Conservation (phyloP, 2,329 filamentous ascomycete genomes). For the Fonsecaea pugnacius region DNA sequence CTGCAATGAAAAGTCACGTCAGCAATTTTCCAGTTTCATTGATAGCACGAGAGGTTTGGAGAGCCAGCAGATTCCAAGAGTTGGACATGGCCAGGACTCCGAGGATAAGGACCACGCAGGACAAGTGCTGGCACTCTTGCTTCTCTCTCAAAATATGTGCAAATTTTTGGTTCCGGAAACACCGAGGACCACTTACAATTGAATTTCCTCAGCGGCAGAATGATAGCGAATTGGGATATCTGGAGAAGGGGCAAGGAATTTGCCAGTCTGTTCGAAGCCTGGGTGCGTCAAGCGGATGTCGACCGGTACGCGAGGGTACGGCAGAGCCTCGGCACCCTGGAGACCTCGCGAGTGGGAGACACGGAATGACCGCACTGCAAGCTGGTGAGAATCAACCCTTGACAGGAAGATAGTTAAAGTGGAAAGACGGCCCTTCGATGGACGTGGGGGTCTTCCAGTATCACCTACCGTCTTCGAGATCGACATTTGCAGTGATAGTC, state of each 20-base stretch:
- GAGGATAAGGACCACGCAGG: background rate
- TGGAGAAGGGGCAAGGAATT: slow-evolving; percentile 32
- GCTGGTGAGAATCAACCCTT: background rate
- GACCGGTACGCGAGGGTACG: background rate
- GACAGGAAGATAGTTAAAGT: no score
- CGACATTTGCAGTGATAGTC: slow-evolving; percentile 1
- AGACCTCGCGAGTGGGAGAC: background rate
- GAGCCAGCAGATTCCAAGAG: background rate
- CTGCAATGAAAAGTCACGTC: background rate
- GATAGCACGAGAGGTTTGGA: background rate
- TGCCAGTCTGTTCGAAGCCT: background rate
- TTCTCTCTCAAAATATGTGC: background rate
- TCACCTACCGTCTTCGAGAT: background rate
- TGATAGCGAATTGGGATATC: slow-evolving; percentile 43
- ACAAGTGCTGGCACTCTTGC: background rate
- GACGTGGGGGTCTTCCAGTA: background rate
- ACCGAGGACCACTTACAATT: slow-evolving; percentile 40
- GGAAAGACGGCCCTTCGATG: background rate
- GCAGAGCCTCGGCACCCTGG: background rate
- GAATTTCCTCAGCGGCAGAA: slow-evolving; percentile 41
- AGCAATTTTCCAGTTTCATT: background rate
- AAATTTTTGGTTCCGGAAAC: background rate
- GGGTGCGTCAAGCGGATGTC: background rate
- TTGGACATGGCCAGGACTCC: background rate
- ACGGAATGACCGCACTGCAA: background rate